These are phyloP conservation scores for Inonotus hispidus DNA, from an alignment of 1,284 basidiomycete genomes.

Conservation along the genomic window DNA sequence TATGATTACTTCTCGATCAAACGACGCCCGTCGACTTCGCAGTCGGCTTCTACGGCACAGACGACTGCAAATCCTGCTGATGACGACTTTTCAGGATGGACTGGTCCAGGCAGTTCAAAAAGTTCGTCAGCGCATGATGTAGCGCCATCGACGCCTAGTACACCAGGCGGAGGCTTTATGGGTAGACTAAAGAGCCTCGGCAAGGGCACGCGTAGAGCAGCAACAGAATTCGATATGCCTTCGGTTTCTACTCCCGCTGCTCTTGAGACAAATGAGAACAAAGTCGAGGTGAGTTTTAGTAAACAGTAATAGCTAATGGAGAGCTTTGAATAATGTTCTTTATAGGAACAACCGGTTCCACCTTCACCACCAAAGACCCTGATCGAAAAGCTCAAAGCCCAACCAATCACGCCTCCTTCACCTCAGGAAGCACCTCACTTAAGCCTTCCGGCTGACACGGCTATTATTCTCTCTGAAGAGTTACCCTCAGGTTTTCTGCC, in stretches of 20 bases:
- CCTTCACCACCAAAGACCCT: constrained; percentile 39
- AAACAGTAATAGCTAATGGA: neutral
- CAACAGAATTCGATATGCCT: constrained; percentile 31
- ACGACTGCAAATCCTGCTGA: constrained; percentile 30
- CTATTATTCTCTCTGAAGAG: constrained; percentile 82
- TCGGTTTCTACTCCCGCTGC: constrained; percentile 25
- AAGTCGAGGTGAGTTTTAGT: constrained; percentile 23
- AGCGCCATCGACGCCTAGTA: constrained; percentile 39
- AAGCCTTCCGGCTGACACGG: constrained; percentile 56
- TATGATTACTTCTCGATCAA: constrained; percentile 50
- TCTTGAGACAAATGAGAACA: constrained; percentile 25
- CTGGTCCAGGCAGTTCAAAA: constrained; percentile 35
- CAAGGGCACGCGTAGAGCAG: constrained; percentile 48
- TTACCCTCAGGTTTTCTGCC: constrained; percentile 73
- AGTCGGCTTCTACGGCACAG: constrained; percentile 5
- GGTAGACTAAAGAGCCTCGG: constrained; percentile 75
- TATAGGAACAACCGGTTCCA: constrained; percentile 7
- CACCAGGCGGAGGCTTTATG: constrained; percentile 54
- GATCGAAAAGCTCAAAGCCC: constrained; percentile 61
- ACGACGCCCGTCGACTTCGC: constrained; percentile 37
- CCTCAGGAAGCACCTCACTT: constrained; percentile 71
- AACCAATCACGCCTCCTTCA: constrained; percentile 65
- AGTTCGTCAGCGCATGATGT: constrained; percentile 22
- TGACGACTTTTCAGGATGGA: constrained; percentile 53
- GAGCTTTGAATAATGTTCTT: neutral